Evolutionary conservation across 202 grass and related monocot genomes (phyloP), one percentile per base, ranked within the genome.

Genomic region (Zizania palustris): DNA sequence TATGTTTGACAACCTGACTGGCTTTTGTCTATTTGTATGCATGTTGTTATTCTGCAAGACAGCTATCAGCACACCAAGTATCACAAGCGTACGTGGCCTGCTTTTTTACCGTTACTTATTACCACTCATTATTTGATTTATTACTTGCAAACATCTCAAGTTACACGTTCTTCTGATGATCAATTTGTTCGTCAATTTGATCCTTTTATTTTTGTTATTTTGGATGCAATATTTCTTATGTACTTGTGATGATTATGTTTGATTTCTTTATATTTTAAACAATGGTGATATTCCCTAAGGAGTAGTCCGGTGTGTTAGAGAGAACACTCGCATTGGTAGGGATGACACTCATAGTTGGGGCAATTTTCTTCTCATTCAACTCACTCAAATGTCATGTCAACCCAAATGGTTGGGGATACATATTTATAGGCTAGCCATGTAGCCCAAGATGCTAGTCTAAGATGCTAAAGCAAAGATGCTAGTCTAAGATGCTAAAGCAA

Each of bases 11-110:
- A 35, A 76, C 40, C 57, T 85, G 65, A 89, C 77, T 88, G 14
- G 63, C 51, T 64, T 67, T 76, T 65, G 13, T 78, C 53, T 85
- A 55, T 83, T 66, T 87, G 73, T 44, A 13, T 75, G 5, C 70
- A 92, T 88, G 69, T 80, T 84, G 68, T 20, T 56, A 70, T 81
- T 71, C 46, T 82, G 77, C 76, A 83, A 89, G 74, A 82, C 89
- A 98, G 95, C 80, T 98, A 98, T 21, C 95, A 98, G 80, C 95
- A 98, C 83, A 98, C 95, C 65, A 95, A 95, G 69, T 98, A 98
- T 79, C 95, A 98, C 67, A 98, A 95, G 71, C 95, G 91, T 98
- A 95, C 15, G 91, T 88, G 8, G 3, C 65, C 55, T 66, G 53
- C 50, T 75, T 86, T 71, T 18, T 7, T 74, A 63, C 15, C 34